phyloP scores from a whole-genome alignment of 2,329 filamentous ascomycete genomes.

The Ascochyta pisi region DNA sequence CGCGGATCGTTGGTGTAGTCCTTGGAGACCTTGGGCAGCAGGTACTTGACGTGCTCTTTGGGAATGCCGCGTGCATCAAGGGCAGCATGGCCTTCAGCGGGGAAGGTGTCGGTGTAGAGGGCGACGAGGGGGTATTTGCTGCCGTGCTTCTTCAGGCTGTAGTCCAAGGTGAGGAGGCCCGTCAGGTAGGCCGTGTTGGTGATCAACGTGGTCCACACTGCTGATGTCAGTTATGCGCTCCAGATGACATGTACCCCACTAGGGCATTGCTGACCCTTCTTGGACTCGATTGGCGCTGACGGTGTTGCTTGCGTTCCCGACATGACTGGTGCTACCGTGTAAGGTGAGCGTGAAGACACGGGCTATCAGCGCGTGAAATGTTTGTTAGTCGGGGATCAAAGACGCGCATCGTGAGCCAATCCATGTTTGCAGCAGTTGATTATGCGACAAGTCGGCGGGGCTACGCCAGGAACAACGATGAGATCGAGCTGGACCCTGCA shows the following conservation, averaged over 20 bases:
- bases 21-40: constrained; percentile 69
- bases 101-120: constrained; percentile 81
- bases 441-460: constrained; percentile 7
- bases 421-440: constrained; percentile 4
- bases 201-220: constrained; percentile 87
- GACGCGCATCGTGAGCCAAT: not conserved
- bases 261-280: constrained; percentile 43
- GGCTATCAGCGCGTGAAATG: constrained; percentile 1
- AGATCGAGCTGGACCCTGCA: not conserved
- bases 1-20: constrained; percentile 80
- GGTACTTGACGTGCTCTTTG: constrained; percentile 72
- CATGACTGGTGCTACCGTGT: constrained; percentile 5
- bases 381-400: not conserved
- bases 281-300: constrained; percentile 40
- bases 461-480: constrained; percentile 9
- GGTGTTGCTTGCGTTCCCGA: constrained; percentile 23
- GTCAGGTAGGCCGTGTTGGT: constrained; percentile 84
- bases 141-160: constrained; percentile 70
- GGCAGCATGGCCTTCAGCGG: constrained; percentile 69
- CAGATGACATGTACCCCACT: constrained; percentile 7
- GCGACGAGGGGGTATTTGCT: constrained; percentile 81
- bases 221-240: constrained; percentile 16
- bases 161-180: constrained; percentile 81
- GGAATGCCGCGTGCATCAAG: constrained; percentile 74
- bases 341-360: not conserved